Evolutionary conservation across 306 rosid genomes (phyloP).

Genomic region (Ammopiptanthus mongolicus): DNA sequence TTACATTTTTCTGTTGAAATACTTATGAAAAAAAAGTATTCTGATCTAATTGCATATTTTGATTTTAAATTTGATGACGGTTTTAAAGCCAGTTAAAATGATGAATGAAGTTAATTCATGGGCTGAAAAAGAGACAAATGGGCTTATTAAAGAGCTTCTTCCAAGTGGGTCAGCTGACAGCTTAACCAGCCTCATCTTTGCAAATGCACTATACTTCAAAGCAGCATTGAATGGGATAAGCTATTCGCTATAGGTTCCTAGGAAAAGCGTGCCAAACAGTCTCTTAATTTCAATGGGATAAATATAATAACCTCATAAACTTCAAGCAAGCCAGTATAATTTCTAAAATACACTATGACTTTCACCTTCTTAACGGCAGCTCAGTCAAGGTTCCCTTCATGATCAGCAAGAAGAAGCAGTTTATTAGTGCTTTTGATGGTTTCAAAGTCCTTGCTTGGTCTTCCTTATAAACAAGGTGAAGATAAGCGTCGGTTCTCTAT

Average conservation of each 20-base stretch:
- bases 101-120: constrained; percentile 58
- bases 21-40: neutral
- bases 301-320: too few species aligned
- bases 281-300: too few species aligned
- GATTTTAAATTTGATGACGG: constrained; percentile 1
- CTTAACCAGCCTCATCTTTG: constrained; percentile 53
- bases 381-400: constrained; percentile 67
- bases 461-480: constrained; percentile 56
- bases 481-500: constrained; percentile 63
- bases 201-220: constrained; percentile 80
- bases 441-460: constrained; percentile 69
- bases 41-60: neutral
- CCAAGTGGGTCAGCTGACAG: constrained; percentile 45
- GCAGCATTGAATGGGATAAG: too few species aligned
- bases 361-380: constrained; percentile 56
- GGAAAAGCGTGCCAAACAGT: too few species aligned
- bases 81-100: constrained; percentile 54
- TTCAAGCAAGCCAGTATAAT: too few species aligned
- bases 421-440: constrained; percentile 41
- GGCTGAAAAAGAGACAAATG: constrained; percentile 69
- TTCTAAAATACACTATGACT: too few species aligned
- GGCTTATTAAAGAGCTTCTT: constrained; percentile 64
- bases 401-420: constrained; percentile 53
- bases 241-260: too few species aligned
- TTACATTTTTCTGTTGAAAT: neutral